Evolutionary conservation across 257 asterid species (phyloP).

Genomic region (Solanum sejunctum): DNA sequence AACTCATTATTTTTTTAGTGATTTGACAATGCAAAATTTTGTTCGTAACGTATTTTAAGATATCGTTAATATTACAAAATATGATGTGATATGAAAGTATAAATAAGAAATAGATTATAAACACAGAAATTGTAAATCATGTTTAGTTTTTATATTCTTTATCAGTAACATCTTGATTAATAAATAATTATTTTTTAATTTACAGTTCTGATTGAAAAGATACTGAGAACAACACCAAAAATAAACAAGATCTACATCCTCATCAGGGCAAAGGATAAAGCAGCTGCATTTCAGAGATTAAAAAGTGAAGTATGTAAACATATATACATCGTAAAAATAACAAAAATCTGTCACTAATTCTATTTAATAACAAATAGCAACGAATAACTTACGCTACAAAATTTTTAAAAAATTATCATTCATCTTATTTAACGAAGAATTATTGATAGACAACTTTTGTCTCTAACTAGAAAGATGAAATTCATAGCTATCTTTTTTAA

Average conservation of each 20-base stretch:
- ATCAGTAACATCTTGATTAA: background rate
- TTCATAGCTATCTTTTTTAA: background rate
- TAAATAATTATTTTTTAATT: background rate
- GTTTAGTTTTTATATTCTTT: background rate
- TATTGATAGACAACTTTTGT: background rate
- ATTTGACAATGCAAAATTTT: background rate
- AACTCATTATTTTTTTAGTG: too few relatives aligned
- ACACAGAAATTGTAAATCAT: background rate
- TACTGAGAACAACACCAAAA: slow-evolving; percentile 29
- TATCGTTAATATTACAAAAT: too few relatives aligned
- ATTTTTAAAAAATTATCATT: too few relatives aligned
- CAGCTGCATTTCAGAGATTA: background rate
- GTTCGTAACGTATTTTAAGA: too few relatives aligned
- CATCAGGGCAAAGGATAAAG: background rate
- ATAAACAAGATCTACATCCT: background rate
- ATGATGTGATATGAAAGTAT: background rate
- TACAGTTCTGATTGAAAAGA: slow-evolving; percentile 32
- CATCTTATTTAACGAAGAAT: background rate
- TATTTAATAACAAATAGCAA: background rate
- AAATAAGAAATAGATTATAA: background rate
- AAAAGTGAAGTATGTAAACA: background rate
- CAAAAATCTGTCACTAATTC: rapidly evolving
- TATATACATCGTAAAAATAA: background rate
- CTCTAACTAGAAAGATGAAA: too few relatives aligned
- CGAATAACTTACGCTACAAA: background rate